These are phyloP conservation scores for Nicotiana tomentosiformis DNA, from an alignment of 257 asterid genomes.

Conservation along the genomic window DNA sequence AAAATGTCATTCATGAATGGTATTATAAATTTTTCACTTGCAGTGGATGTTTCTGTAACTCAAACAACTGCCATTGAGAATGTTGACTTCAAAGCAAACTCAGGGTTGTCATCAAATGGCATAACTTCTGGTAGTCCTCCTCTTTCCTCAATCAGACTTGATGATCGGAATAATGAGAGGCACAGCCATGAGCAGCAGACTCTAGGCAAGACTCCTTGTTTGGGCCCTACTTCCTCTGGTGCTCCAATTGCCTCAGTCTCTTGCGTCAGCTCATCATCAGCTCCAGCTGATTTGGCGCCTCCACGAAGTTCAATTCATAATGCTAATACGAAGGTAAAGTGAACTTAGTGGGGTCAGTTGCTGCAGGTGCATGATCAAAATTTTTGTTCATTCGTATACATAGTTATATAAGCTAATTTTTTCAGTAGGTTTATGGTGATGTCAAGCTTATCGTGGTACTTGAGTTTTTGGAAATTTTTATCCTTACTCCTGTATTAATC, in stretches of 20 bases:
- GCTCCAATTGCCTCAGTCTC: slow-evolving; percentile 33
- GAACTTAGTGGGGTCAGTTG: not conserved
- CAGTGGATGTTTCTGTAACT: slow-evolving; percentile 37
- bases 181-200: slow-evolving; percentile 22
- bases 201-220: slow-evolving; percentile 23
- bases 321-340: slow-evolving; percentile 44
- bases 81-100: slow-evolving; percentile 18
- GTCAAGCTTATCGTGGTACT: slow-evolving; percentile 3
- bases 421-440: not conserved
- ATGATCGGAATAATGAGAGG: slow-evolving; percentile 25
- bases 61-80: slow-evolving; percentile 14
- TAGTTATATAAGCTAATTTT: not conserved
- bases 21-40: slow-evolving; percentile 10
- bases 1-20: not conserved
- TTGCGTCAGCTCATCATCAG: slow-evolving; percentile 39
- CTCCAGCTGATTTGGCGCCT: slow-evolving; percentile 33
- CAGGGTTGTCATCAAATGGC: slow-evolving; percentile 19
- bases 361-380: not conserved
- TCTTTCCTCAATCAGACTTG: slow-evolving; percentile 17
- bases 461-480: not conserved
- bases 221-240: slow-evolving; percentile 26
- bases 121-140: slow-evolving; percentile 23
- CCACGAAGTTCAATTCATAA: slow-evolving; percentile 34
- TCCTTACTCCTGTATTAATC: not conserved
- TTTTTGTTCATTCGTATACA: not conserved